Evolutionary conservation across 495 filamentous ascomycete genomes (phyloP).

Genomic region (Penicillium antarcticum): DNA sequence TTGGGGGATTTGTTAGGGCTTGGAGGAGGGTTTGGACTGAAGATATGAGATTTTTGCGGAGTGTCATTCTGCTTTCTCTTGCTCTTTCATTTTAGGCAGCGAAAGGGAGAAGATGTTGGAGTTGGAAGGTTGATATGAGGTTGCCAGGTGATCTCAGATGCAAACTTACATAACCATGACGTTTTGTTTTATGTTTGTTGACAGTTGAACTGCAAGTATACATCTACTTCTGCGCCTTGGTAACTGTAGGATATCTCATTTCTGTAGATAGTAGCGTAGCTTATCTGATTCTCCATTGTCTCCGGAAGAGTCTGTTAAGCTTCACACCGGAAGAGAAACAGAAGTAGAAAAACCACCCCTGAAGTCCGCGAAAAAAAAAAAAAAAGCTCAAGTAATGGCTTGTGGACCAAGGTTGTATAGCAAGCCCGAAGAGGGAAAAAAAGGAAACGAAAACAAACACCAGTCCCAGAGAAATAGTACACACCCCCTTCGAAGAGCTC

Average conservation of each 20-base stretch:
- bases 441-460: constrained; percentile 9
- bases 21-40: constrained; percentile 45
- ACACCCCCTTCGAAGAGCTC: constrained; percentile 6
- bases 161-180: constrained; percentile 1
- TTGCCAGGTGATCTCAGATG: background rate
- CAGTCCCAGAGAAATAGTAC: constrained; percentile 16
- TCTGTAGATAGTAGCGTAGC: constrained; percentile 3
- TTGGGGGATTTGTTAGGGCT: constrained; percentile 37
- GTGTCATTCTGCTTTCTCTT: constrained; percentile 14
- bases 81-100: background rate
- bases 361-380: background rate
- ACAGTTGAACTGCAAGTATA: background rate
- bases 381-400: constrained; percentile 15
- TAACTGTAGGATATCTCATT: background rate
- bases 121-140: background rate
- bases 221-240: background rate
- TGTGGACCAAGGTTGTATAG: background rate
- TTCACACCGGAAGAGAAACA: background rate
- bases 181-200: background rate
- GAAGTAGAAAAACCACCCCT: background rate
- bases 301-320: background rate
- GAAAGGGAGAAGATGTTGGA: background rate
- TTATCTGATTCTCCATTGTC: background rate
- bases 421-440: constrained; percentile 4
- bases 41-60: constrained; percentile 35